Evolutionary conservation across 2,329 filamentous ascomycete genomes (phyloP).

Genomic region (Hirsutella rhossiliensis): DNA sequence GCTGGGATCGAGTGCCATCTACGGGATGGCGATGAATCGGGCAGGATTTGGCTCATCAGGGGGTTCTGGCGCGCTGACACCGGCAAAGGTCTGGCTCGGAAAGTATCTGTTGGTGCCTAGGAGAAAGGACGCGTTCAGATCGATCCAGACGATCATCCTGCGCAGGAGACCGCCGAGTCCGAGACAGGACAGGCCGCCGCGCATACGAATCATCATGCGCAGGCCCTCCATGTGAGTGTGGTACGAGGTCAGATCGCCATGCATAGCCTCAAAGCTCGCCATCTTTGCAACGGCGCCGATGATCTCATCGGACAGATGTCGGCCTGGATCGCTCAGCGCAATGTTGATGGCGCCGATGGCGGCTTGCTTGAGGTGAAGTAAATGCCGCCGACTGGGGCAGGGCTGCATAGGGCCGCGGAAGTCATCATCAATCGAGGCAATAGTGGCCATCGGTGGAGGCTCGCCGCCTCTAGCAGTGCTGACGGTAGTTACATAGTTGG

Average conservation of each 20-base stretch:
- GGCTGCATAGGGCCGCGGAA: slow-evolving; percentile 3
- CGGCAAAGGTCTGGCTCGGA: slow-evolving; percentile 13
- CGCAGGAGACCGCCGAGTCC: slow-evolving; percentile 30
- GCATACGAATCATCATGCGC: slow-evolving; percentile 25
- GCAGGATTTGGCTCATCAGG: slow-evolving; percentile 18
- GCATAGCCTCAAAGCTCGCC: slow-evolving; percentile 40
- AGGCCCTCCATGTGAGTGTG: slow-evolving; percentile 35
- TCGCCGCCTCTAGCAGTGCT: neutral
- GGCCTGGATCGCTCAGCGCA: slow-evolving; percentile 15
- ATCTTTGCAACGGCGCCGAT: slow-evolving; percentile 37
- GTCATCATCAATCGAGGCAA: neutral
- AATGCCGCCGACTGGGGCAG: slow-evolving; percentile 8
- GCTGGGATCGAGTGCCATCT: too few species aligned
- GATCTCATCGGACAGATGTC: slow-evolving; percentile 24
- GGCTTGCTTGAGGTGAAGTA: slow-evolving; percentile 29
- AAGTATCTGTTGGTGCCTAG: slow-evolving; percentile 20
- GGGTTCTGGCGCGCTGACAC: slow-evolving; percentile 4
- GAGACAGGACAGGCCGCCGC: slow-evolving; percentile 29
- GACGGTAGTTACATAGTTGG: slow-evolving; percentile 9
- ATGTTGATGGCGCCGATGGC: slow-evolving; percentile 30
- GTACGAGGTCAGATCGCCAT: slow-evolving; percentile 27
- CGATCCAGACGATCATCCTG: slow-evolving; percentile 35
- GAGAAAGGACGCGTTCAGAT: slow-evolving; percentile 26
- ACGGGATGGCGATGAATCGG: slow-evolving; percentile 15
- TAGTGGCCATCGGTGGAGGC: neutral